Evolutionary conservation across 805 yeast genomes (phyloP), one percentile per base, ranked within the genome.

Genomic region (Dipodascopsis uninucleata): DNA sequence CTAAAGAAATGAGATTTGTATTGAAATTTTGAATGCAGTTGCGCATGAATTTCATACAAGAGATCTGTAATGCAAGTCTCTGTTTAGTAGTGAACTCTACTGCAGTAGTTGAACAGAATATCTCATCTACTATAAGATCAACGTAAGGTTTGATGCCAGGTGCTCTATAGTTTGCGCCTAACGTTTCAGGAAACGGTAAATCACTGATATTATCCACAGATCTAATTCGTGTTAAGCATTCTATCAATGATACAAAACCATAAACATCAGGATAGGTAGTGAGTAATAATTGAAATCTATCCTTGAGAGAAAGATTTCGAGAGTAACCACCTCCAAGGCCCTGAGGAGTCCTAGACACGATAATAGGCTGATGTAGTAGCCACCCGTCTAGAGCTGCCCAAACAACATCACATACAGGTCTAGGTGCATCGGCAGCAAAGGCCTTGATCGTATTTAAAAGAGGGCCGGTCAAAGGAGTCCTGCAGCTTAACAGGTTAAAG

Each of bases 141-240:
- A 85, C 61, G 57, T 89, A 90, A 2, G 93, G 87, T 77, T 88
- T 78, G 4, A 87, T 64, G 1, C 96, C 95, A 14, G 71, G 72
- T 25, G 68, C 75, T 56, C 95, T 72, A 52, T 79, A 75, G 0
- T 70, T 68, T 2, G 61, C 60, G 0, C 96, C 96, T 22, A 87
- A 61, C 41, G 74, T 77, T 5, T 68, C 56, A 0, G 95, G 95
- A 56, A 71, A 83, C 9, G 78, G 70, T 10, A 80, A 58, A 28
- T 69, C 70, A 12, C 76, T 40, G 16, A 48, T 39, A 18, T 41
- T 28, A 22, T 28, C 46, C 20, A 34, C 48, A 12, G 24, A 22
- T 17, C 43, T 29, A 7, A 39, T 36, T 14, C 28, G 28, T 3
- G 47, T 47, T 20, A 82, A 65, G 6, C 57, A 66, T 2, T 70